Evolutionary conservation across 176 grass and related monocot genomes (phyloP).

Genomic region (Rhipidocladum racemiflorum): DNA sequence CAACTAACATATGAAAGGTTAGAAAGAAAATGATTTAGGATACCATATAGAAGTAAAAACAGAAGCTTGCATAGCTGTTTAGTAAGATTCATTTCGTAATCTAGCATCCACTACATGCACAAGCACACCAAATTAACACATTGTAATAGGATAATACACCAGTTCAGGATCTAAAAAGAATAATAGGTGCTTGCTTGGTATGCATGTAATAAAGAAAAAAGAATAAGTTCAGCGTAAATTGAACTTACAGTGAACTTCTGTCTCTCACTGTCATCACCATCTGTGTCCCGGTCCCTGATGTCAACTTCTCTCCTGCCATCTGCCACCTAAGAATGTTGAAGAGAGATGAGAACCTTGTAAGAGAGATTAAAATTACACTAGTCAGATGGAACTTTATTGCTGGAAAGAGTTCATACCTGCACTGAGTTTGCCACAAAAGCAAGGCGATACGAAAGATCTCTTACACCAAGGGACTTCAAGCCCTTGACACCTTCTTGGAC

Average conservation of each 20-base stretch:
- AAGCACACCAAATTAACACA: neutral
- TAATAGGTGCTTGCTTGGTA: neutral
- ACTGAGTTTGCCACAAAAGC: conserved; percentile 93
- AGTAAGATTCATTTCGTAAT: neutral
- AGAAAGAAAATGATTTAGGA: conserved; percentile 1
- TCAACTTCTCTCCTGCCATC: conserved; percentile 85
- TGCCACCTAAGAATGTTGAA: conserved; percentile 52
- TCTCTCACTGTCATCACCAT: conserved; percentile 77
- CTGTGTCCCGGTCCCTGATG: conserved; percentile 64
- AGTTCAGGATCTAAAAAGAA: neutral
- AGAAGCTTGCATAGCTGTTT: neutral
- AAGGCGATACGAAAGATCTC: conserved; percentile 94
- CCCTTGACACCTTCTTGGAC: conserved; percentile 90
- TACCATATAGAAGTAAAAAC: neutral
- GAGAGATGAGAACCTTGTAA: conserved; percentile 4
- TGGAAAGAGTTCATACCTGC: conserved; percentile 52
- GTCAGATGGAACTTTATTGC: neutral
- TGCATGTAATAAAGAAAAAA: neutral
- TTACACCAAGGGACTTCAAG: conserved; percentile 80
- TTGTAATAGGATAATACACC: neutral
- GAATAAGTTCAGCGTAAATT: neutral
- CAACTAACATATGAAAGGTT: neutral
- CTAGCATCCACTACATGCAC: neutral
- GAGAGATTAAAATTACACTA: neutral
- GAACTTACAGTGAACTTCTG: conserved; percentile 79